Evolutionary conservation across 73 alveolate species (phyloP), one percentile per base, ranked within the genome.

Genomic region (Blepharisma japonicum): DNA sequence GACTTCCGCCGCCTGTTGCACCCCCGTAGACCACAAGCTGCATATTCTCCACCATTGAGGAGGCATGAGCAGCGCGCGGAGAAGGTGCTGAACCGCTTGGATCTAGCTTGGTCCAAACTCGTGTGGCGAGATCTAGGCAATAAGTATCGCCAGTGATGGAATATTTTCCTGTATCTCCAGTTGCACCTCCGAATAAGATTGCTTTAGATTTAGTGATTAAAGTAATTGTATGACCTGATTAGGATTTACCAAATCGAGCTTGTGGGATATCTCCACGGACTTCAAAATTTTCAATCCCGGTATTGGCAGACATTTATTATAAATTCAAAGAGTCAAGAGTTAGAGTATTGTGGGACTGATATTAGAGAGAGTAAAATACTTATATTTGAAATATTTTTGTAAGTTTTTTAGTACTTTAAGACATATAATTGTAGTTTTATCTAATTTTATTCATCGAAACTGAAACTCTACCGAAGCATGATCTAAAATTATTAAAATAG

Each of bases 121-220:
- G 71, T 3, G 87, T 55, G 11, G 68, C 84, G 61, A 90, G 51
- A 71, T 92, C 96, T 46, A 96, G 87, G 56, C 87, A 83, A 83
- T 89, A 97, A 18, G 99, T 96, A 86, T 97, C 99, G 11, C 99
- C 98, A 11, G 99, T 97, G 56, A 97, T 97, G 83, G 97, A 89
- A 88, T 95, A 97, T 79, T 91, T 90, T 48, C 99, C 99, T 67
- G 98, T 95, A 78, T 92, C 96, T 5, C 97, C 95, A 5, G 96
- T 91, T 14, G 98, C 98, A 6, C 97, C 97, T 48, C 98, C 98
- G 55, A 92, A 92, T 48, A 92, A 88, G n/a, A 91, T 87, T 21
- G 90, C 97, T 78, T 86, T 90, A 70, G 90, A 83, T 85, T 86
- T 89, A 55, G 95, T 91, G 71, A 94, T 90, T 48, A 87, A 84